Percentiles rank a stretch among this genome's conserved stretches.
Evolutionary conservation across 2,329 filamentous ascomycete genomes (phyloP).

Genomic region (Nigrospora osmanthi): DNA sequence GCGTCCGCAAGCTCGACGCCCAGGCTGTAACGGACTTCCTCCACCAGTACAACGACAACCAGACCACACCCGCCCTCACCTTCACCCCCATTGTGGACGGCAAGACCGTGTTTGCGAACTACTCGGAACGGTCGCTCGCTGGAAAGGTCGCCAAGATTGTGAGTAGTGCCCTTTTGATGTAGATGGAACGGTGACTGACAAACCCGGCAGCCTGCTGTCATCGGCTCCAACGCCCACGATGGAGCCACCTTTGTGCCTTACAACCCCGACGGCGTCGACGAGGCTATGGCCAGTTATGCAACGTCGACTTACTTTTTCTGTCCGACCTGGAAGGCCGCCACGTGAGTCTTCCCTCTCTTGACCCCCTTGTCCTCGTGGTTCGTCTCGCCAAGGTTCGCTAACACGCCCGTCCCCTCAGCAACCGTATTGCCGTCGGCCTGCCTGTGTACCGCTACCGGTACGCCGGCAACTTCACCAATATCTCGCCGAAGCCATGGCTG

Average conservation of each 20-base stretch:
- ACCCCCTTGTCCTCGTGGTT: no score
- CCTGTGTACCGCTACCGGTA: slow-evolving; percentile 31
- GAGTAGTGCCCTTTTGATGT: slow-evolving; percentile 14
- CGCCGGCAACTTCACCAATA: slow-evolving; percentile 18
- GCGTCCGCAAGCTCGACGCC: slow-evolving; percentile 25
- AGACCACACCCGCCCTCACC: slow-evolving; percentile 9
- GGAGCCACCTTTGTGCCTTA: slow-evolving; percentile 12
- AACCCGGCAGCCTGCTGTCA: slow-evolving; percentile 9
- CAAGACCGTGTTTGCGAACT: slow-evolving; percentile 20
- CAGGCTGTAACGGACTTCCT: slow-evolving; percentile 21
- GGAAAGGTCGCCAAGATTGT: slow-evolving; percentile 17
- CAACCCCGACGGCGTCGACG: slow-evolving; percentile 6
- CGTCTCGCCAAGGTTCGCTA: slow-evolving; percentile 2
- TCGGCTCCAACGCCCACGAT: slow-evolving; percentile 15
- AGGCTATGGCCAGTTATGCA: slow-evolving; percentile 3
- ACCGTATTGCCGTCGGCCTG: slow-evolving; percentile 10
- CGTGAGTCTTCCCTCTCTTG: slow-evolving; percentile 7
- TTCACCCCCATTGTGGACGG: slow-evolving; percentile 21
- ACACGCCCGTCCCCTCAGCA: slow-evolving; percentile 7
- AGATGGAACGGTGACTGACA: neutral
- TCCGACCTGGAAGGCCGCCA: slow-evolving; percentile 7
- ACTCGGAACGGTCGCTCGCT: slow-evolving; percentile 12
- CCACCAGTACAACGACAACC: slow-evolving; percentile 16
- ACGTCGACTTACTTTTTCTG: slow-evolving; percentile 14
- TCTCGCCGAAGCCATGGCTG: slow-evolving; percentile 3